These are phyloP conservation scores for Cryphonectria parasitica DNA, from an alignment of 2,329 filamentous ascomycete species.

Conservation along the genomic window DNA sequence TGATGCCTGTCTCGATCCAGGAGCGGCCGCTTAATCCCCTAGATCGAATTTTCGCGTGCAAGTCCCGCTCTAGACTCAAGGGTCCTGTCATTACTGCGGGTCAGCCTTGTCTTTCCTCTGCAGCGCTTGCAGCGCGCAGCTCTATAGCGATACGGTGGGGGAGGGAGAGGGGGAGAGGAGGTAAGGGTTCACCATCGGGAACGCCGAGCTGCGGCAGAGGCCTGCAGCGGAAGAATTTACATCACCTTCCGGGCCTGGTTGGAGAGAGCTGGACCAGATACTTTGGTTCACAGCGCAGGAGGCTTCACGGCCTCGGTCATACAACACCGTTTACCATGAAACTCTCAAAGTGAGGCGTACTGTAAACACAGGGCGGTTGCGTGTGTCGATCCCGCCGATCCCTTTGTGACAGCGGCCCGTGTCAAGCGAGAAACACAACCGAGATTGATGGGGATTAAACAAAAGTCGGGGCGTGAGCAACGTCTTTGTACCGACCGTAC, in stretches of 20 bases:
- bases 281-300: background rate
- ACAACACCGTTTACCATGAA: slow-evolving; percentile 2
- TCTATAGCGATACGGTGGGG: background rate
- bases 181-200: background rate
- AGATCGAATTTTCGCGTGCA: slow-evolving; percentile 10
- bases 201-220: slow-evolving; percentile 15
- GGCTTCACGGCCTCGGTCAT: background rate
- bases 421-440: slow-evolving; percentile 22
- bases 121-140: background rate
- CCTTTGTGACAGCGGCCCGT: slow-evolving; percentile 15
- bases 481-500: background rate
- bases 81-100: background rate
- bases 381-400: slow-evolving; percentile 20
- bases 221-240: background rate
- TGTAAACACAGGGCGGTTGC: slow-evolving; percentile 14
- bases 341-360: slow-evolving; percentile 23
- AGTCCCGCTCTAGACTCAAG: background rate
- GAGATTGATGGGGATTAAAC: slow-evolving; percentile 4
- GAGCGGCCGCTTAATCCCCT: slow-evolving; percentile 7
- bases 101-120: slow-evolving; percentile 9
- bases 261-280: background rate
- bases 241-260: background rate
- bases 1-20: slow-evolving; percentile 19
- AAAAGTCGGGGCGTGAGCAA: slow-evolving; percentile 10
- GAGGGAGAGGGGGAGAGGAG: background rate